A percentile compares a stretch with the other conserved stretches of the same genome.
These are phyloP conservation scores for Aspergillus neoniger DNA, from an alignment of 2,329 filamentous ascomycete species.

Conservation along the genomic window DNA sequence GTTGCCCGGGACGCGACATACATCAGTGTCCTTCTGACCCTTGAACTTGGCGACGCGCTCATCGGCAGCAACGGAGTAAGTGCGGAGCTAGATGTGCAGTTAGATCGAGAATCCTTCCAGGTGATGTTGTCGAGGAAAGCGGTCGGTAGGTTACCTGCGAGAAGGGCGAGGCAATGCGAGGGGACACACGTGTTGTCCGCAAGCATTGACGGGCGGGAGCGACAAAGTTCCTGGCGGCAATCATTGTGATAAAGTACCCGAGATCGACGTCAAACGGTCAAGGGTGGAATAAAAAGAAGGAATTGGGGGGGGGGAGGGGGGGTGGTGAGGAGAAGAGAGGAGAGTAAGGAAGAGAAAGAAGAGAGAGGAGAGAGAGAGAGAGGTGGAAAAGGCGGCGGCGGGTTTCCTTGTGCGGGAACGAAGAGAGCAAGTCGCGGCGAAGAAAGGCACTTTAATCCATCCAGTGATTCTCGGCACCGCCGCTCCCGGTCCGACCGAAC, in stretches of 20 bases:
- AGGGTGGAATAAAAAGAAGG: constrained; percentile 17
- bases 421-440: neutral
- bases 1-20: constrained; percentile 53
- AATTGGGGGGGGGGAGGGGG: constrained; percentile 12
- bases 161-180: constrained; percentile 51
- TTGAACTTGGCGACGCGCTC: constrained; percentile 89
- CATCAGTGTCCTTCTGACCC: constrained; percentile 83
- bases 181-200: constrained; percentile 59
- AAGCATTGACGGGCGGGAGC: constrained; percentile 78
- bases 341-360: constrained; percentile 20
- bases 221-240: constrained; percentile 77
- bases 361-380: constrained; percentile 25
- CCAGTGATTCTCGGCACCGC: constrained; percentile 20
- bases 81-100: constrained; percentile 56
- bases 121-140: constrained; percentile 13
- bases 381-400: constrained; percentile 21
- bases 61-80: constrained; percentile 55
- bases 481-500: constrained; percentile 25
- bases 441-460: neutral
- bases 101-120: constrained; percentile 19
- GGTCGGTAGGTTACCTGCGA: constrained; percentile 57
- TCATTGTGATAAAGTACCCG: constrained; percentile 62
- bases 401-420: constrained; percentile 22
- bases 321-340: constrained; percentile 22
- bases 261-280: constrained; percentile 18